phyloP scores from a whole-genome alignment of 495 filamentous ascomycete genomes.

The Neurospora cerealis region DNA sequence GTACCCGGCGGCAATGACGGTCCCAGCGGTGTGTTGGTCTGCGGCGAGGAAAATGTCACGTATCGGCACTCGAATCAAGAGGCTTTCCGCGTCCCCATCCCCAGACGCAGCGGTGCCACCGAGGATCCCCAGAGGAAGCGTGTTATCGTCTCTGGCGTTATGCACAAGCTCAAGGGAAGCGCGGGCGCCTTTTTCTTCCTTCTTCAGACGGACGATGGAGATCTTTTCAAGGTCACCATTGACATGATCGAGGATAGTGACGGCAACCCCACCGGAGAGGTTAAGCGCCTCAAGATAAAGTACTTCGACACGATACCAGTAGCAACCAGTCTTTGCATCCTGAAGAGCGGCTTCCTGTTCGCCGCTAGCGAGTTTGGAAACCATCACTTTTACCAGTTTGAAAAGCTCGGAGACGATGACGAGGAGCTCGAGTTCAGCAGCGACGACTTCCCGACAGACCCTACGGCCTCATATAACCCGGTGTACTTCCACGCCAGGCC shows the following conservation, averaged over 20 bases:
- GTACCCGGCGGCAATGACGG: conserved; percentile 91
- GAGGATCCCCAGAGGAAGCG: conserved; percentile 91
- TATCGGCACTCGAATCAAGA: conserved; percentile 91
- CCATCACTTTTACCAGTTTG: conserved; percentile 93
- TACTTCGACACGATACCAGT: conserved; percentile 96
- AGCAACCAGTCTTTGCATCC: conserved; percentile 74
- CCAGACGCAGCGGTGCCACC: conserved; percentile 70
- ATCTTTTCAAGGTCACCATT: conserved; percentile 92
- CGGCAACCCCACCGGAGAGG: conserved; percentile 68
- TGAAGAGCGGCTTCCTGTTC: conserved; percentile 94
- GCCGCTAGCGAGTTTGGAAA: conserved; percentile 88
- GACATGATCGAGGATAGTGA: conserved; percentile 79
- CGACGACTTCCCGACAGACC: conserved; percentile 69
- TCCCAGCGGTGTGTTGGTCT: conserved; percentile 90
- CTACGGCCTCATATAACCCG: conserved; percentile 54
- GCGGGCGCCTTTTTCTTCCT: conserved; percentile 87
- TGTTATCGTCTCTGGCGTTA: conserved; percentile 75
- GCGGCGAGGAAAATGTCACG: conserved; percentile 86
- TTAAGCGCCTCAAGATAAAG: conserved; percentile 79
- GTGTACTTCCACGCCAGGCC: conserved; percentile 76
- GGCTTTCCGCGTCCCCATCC: conserved; percentile 80
- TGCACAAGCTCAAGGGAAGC: conserved; percentile 89
- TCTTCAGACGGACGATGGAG: conserved; percentile 89
- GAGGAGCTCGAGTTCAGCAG: conserved; percentile 79
- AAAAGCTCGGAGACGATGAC: conserved; percentile 94